Conservation (phyloP, 148 eudicot genomes). For the Vaccinium corymbosum region DNA sequence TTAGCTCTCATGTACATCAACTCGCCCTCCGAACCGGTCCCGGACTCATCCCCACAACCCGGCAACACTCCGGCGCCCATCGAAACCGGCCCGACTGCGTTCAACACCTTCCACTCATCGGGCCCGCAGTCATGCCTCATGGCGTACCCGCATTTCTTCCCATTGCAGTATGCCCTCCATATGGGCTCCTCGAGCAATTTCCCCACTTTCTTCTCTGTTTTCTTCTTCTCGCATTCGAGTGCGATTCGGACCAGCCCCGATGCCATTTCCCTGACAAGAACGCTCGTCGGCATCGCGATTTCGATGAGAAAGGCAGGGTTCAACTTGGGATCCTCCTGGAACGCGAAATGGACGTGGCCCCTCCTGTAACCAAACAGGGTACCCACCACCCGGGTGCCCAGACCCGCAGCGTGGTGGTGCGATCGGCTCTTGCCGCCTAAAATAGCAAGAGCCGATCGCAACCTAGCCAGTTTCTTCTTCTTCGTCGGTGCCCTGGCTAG, state of each 20-base stretch:
- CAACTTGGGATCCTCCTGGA: slow-evolving; percentile 45
- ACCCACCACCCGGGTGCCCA: slow-evolving; percentile 50
- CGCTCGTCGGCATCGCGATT: slow-evolving; percentile 51
- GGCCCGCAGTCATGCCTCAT: slow-evolving; percentile 57
- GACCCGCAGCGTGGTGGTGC: slow-evolving; percentile 25
- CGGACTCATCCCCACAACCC: slow-evolving; percentile 21
- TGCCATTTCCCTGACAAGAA: slow-evolving; percentile 62
- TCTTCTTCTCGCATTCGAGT: slow-evolving; percentile 58
- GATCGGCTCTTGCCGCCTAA: slow-evolving; percentile 34
- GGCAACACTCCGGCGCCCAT: slow-evolving; percentile 98
- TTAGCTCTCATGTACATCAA: slow-evolving; percentile 90
- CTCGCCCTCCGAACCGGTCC: slow-evolving; percentile 47
- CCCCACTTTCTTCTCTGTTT: slow-evolving; percentile 33
- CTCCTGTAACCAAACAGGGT: slow-evolving; percentile 64
- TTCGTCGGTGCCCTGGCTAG: slow-evolving; percentile 13
- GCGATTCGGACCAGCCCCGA: slow-evolving; percentile 77
- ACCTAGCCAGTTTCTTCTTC: slow-evolving; percentile 49
- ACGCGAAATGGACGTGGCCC: slow-evolving; percentile 62
- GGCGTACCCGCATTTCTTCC: slow-evolving; percentile 91
- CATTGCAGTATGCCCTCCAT: slow-evolving; percentile 94
- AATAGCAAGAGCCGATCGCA: slow-evolving; percentile 46
- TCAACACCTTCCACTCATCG: slow-evolving; percentile 66
- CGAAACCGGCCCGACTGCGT: slow-evolving; percentile 60
- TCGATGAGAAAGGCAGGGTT: slow-evolving; percentile 51
- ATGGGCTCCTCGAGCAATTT: slow-evolving; percentile 69